Evolutionary conservation across 768 basidiomycete genomes (phyloP).

Genomic region (Heimioporus sp.): DNA sequence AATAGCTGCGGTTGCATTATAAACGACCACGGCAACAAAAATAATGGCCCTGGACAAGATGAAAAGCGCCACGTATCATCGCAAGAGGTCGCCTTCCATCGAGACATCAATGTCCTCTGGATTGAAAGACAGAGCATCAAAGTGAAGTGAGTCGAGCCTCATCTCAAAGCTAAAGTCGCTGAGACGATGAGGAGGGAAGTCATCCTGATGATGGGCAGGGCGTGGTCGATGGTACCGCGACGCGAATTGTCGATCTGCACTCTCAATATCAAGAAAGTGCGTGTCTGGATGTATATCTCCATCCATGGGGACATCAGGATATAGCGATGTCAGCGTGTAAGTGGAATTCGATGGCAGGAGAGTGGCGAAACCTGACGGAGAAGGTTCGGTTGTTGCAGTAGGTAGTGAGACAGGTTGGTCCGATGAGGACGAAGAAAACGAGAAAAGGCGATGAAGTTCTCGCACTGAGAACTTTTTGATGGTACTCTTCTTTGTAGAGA

Average conservation of each 20-base stretch:
- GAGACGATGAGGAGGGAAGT: constrained; percentile 11
- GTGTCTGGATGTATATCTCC: constrained; percentile 14
- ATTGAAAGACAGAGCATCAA: constrained; percentile 69
- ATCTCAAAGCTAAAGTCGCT: constrained; percentile 57
- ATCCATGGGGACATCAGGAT: constrained; percentile 19
- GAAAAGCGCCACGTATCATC: constrained; percentile 11
- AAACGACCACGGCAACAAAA: background rate
- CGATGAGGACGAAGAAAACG: constrained; percentile 24
- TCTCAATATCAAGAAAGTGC: constrained; percentile 18
- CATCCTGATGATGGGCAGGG: background rate
- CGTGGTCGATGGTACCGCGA: constrained; percentile 4
- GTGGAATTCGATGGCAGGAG: constrained; percentile 10
- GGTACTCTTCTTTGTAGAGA: constrained; percentile 26
- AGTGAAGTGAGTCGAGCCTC: constrained; percentile 70
- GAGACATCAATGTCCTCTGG: constrained; percentile 47
- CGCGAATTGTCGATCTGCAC: constrained; percentile 14
- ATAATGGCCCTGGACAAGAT: background rate
- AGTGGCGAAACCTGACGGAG: background rate
- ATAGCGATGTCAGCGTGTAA: constrained; percentile 9
- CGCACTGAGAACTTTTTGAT: constrained; percentile 35
- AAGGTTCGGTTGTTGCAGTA: background rate
- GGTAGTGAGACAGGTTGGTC: constrained; percentile 5
- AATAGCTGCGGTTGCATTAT: background rate
- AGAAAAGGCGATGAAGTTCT: constrained; percentile 35
- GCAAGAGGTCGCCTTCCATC: constrained; percentile 14